Conservation (phyloP, 495 filamentous ascomycete genomes). For the Copromyces sp. region DNA sequence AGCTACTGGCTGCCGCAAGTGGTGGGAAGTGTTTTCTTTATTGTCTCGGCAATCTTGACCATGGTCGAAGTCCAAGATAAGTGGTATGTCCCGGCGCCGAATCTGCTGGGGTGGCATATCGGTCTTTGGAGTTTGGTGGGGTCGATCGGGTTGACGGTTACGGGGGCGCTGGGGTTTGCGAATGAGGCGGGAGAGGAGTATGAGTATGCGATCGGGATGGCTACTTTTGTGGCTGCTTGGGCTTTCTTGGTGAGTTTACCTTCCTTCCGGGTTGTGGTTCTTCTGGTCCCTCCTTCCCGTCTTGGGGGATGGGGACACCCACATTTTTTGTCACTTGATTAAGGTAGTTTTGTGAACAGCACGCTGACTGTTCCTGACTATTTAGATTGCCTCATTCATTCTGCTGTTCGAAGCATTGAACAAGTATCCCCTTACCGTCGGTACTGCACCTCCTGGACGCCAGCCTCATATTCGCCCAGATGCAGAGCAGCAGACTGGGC, state of each 20-base stretch:
- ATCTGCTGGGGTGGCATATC: constrained; percentile 46
- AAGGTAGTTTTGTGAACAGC: no score
- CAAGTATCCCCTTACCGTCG: constrained; percentile 48
- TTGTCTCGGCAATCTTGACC: constrained; percentile 49
- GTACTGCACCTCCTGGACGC: background rate
- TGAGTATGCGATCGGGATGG: constrained; percentile 45
- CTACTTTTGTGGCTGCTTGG: constrained; percentile 62
- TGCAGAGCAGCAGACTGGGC: background rate
- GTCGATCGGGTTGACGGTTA: constrained; percentile 58
- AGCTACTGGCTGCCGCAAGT: constrained; percentile 62
- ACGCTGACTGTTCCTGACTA: background rate
- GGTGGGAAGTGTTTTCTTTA: constrained; percentile 54
- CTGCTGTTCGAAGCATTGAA: constrained; percentile 57
- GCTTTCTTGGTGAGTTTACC: constrained; percentile 43
- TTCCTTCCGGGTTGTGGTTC: background rate
- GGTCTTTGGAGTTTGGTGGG: constrained; percentile 38
- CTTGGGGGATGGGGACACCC: background rate
- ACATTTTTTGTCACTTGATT: background rate
- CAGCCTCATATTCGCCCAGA: background rate
- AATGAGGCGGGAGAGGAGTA: constrained; percentile 30
- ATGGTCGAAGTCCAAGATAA: constrained; percentile 60
- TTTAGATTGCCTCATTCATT: constrained; percentile 44
- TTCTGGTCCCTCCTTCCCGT: background rate
- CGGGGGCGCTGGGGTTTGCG: constrained; percentile 51
- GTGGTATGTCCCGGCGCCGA: constrained; percentile 47